Conservation (phyloP, 495 filamentous ascomycete genomes). For the Tuber indicum region DNA sequence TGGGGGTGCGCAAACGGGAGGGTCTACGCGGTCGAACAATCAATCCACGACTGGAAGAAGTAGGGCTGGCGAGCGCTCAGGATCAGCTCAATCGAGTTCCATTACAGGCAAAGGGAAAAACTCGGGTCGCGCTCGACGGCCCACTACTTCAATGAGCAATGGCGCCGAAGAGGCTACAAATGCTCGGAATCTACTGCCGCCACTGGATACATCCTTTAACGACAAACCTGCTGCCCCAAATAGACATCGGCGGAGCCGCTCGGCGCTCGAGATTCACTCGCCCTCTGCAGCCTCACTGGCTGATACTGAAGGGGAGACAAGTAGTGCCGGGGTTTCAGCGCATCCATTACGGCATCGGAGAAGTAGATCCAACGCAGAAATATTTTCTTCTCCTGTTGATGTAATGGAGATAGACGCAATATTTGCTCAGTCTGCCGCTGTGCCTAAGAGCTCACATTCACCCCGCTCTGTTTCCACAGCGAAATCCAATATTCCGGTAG, state of each 20-base stretch:
- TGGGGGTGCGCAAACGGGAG: conserved; percentile 19
- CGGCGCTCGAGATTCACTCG: conserved; percentile 36
- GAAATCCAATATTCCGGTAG: conserved; percentile 26
- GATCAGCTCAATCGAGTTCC: conserved; percentile 17
- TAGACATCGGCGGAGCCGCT: conserved; percentile 36
- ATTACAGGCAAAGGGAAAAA: not conserved
- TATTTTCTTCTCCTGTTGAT: conserved; percentile 47
- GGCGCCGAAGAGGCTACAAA: conserved; percentile 9
- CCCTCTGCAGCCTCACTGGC: conserved; percentile 41
- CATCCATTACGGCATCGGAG: conserved; percentile 49
- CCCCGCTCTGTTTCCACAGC: conserved; percentile 13
- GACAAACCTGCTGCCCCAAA: conserved; percentile 21
- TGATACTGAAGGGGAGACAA: conserved; percentile 37
- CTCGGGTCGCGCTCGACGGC: conserved; percentile 10
- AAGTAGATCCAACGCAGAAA: conserved; percentile 40
- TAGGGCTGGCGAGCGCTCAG: conserved; percentile 24
- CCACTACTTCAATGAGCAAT: conserved; percentile 16
- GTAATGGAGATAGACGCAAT: conserved; percentile 31
- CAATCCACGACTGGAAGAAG: conserved; percentile 14
- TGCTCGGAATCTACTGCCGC: conserved; percentile 27
- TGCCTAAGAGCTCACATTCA: conserved; percentile 4
- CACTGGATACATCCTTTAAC: conserved; percentile 37
- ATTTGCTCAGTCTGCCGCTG: conserved; percentile 21
- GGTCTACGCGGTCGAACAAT: conserved; percentile 17
- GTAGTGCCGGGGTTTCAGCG: not conserved